These are phyloP conservation scores for Calonectria pseudoturangicola DNA, from an alignment of 2,329 filamentous ascomycete genomes.

Conservation along the genomic window DNA sequence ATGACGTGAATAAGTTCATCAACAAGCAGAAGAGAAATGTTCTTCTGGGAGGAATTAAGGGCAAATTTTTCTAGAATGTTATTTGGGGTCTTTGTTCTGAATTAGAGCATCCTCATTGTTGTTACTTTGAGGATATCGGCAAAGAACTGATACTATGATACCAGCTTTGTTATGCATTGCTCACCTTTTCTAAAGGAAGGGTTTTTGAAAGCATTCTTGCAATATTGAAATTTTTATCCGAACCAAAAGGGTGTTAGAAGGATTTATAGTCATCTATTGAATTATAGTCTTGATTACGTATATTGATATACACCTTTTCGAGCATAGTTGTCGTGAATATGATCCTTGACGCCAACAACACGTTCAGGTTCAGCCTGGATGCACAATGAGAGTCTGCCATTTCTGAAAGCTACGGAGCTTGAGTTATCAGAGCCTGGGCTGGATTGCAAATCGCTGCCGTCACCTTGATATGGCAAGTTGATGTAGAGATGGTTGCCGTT, in stretches of 20 bases:
- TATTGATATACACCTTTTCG: background rate
- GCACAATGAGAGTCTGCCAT: too few species aligned
- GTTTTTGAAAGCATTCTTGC: background rate
- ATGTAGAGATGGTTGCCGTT: background rate
- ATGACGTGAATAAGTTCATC: slow-evolving; percentile 92
- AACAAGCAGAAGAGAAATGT: slow-evolving; percentile 91
- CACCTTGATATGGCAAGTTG: background rate
- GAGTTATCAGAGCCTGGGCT: background rate
- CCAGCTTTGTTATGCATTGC: slow-evolving; percentile 8
- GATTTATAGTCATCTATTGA: background rate
- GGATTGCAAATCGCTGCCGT: background rate
- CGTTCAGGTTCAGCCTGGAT: background rate
- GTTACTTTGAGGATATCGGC: background rate
- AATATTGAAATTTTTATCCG: background rate
- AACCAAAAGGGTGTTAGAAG: background rate
- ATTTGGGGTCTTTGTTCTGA: background rate
- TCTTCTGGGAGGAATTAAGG: slow-evolving; percentile 81
- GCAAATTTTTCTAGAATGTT: slow-evolving; percentile 69
- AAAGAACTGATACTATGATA: slow-evolving; percentile 22
- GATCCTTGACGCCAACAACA: background rate
- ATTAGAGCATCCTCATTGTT: slow-evolving; percentile 5
- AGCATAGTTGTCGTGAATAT: background rate
- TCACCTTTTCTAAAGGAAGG: background rate
- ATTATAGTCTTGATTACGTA: background rate
- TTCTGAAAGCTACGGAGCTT: background rate